phyloP scores from a whole-genome alignment of 495 filamentous ascomycete species.

The Lophium mytilinum region DNA sequence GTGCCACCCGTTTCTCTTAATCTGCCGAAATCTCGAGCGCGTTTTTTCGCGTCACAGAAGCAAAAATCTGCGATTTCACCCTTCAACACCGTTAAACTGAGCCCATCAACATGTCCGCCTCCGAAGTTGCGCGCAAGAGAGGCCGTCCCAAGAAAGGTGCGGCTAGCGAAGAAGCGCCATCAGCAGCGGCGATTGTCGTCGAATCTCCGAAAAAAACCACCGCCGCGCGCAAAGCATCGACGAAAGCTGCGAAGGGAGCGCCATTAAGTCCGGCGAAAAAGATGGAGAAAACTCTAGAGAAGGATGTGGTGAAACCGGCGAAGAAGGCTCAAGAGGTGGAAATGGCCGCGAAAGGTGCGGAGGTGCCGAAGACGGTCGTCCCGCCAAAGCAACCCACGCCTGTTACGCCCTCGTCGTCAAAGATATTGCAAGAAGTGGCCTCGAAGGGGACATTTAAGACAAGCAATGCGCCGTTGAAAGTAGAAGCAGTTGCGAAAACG shows the following conservation, averaged over 20 bases:
- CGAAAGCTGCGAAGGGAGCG: conserved; percentile 1
- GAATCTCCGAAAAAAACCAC: background rate
- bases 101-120: conserved; percentile 3
- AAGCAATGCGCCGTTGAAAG: background rate
- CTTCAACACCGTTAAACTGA: background rate
- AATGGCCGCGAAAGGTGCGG: background rate
- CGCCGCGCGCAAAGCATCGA: background rate
- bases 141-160: conserved; percentile 19
- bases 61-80: background rate
- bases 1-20: background rate
- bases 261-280: background rate
- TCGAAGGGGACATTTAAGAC: conserved; percentile 4
- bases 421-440: conserved; percentile 19
- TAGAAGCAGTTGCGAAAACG: background rate
- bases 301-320: background rate
- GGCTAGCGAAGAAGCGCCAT: background rate
- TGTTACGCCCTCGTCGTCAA: conserved; percentile 3
- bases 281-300: background rate
- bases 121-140: conserved; percentile 10
- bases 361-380: background rate
- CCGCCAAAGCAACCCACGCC: background rate
- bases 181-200: background rate
- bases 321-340: background rate
- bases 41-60: background rate
- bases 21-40: background rate